Conservation (phyloP, 108 stramenopile genomes). For the Cyclotella baltica region DNA sequence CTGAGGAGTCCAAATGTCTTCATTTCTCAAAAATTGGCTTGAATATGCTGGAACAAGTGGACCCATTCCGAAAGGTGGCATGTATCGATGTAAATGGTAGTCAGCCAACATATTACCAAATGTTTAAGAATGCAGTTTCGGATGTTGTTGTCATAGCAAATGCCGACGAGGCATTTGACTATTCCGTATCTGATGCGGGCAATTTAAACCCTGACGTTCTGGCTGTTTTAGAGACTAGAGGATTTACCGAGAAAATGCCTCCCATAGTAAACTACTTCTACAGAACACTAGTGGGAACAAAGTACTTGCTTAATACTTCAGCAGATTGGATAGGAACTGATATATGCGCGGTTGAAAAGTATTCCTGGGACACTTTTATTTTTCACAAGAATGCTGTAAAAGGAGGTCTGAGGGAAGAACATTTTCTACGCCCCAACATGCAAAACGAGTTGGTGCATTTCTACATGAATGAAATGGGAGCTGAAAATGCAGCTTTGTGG, state of each 20-base stretch:
- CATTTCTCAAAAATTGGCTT: background rate
- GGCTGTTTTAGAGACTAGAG: background rate
- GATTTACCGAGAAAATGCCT: background rate
- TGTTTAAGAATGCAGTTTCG: background rate
- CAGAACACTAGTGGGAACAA: background rate
- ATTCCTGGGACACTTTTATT: background rate
- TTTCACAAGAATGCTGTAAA: background rate
- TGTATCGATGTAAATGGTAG: background rate
- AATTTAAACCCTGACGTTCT: background rate
- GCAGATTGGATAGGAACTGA: background rate
- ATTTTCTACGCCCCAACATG: background rate
- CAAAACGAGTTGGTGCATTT: background rate
- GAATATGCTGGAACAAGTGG: background rate
- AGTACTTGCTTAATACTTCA: background rate
- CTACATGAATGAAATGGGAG: slow-evolving; percentile 2
- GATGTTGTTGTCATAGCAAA: background rate
- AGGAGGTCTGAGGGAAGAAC: background rate
- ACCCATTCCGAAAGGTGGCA: background rate
- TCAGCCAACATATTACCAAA: slow-evolving; percentile 5
- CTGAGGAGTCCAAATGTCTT: too few species aligned
- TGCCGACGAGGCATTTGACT: background rate
- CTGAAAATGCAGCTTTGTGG: background rate
- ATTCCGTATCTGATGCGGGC: background rate
- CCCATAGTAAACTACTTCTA: background rate
- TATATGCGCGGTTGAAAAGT: background rate